Evolutionary conservation across 2,329 filamentous ascomycete genomes (phyloP), one percentile per base, ranked within the genome.

Genomic region (Colletotrichum brevisporum): DNA sequence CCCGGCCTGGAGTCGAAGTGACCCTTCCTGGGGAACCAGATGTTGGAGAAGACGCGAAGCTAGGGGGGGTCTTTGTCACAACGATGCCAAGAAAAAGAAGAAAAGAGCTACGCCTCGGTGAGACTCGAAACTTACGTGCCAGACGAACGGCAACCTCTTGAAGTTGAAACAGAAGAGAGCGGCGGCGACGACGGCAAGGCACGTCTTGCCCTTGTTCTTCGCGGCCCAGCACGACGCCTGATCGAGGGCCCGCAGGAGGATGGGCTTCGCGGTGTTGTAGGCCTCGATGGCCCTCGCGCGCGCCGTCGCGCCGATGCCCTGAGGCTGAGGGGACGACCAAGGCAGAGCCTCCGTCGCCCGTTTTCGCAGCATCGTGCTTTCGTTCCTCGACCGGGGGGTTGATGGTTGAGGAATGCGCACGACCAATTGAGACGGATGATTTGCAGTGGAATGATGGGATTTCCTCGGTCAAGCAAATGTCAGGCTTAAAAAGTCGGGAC

Each of bases 31-130:
- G 81, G 79, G 36, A 78, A 78, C 64, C 77, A 58, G 69, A 81
- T 78, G 69, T 78, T 70, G 59, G 75, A 74, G 71, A 81, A 78
- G 51, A 82, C 71, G 43, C 80, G 79, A 60, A 75, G 66, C 79
- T 80, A 10, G 16, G 41, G 9, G n/a, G 21, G 21, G 21, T 24
- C 21, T 24, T 24, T 24, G 21, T 24, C 21, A 24, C 0, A 24
- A 24, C 21, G 21, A 3, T 24, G 21, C 21, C 21, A 24, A 24
- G 21, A 24, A 24, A 24, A 24, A 24, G 21, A 24, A 24, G 21
- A 24, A 24, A 24, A 24, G 21, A 24, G 21, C 2, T 24, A 24
- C 21, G 21, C 21, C 31, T 9, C 15, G 12, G 15, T 13, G 6
- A 21, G 5, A n/a, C 13, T n/a, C 12, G 41, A 5, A 5, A 67